Base-by-base conservation (phyloP, 2,329 filamentous ascomycete species). In the Trichoderma sp. region DNA sequence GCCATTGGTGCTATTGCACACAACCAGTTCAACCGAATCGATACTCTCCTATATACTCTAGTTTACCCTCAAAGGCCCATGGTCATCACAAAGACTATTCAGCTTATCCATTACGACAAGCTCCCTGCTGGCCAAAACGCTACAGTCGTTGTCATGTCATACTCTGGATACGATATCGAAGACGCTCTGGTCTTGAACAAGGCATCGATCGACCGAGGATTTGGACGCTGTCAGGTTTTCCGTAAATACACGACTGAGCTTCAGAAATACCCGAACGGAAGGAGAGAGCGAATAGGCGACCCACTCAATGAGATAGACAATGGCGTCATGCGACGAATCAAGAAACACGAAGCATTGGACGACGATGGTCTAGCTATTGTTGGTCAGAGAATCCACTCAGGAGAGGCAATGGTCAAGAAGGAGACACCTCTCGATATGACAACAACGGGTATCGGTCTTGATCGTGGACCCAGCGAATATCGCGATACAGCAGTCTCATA, bases 81-180 rank as follows among this genome's bases (percentile, higher is more conserved):
- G 92, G 95, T 98, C 74, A 97, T 97, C 80, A 97, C 94, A 65
- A 92, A 97, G 77, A 98, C 96, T 0, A 99, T 99, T 75, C 94
- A 99, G 82, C 87, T 99, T 28, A 93, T 97, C 76, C 94, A 97
- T 76, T 99, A 98, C 79, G 96, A 99, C 82, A 97, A 98, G 80
- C 90, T 99, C 15, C 96, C 96, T 0, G 96, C 96, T 6, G 96
- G 96, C 0, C 96, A 99, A 79, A 98, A 98, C 74, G 97, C 96
- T 5, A 97, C 93, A 1, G 96, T 99, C 30, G 96, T 97, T 6
- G 96, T 99, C 83, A 99, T 99, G 96, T 98, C 95, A 63, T 99
- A 96, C 83, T 98, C 95, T 12, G 96, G 96, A 28, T 99, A 99
- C 83, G 96, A 99, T 89, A 99, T 99, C 76, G 96, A 99, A 85